Percentiles rank a stretch among this genome's conserved stretches.
Conservation (phyloP, 768 basidiomycete genomes). For the Wakefieldia striispora region DNA sequence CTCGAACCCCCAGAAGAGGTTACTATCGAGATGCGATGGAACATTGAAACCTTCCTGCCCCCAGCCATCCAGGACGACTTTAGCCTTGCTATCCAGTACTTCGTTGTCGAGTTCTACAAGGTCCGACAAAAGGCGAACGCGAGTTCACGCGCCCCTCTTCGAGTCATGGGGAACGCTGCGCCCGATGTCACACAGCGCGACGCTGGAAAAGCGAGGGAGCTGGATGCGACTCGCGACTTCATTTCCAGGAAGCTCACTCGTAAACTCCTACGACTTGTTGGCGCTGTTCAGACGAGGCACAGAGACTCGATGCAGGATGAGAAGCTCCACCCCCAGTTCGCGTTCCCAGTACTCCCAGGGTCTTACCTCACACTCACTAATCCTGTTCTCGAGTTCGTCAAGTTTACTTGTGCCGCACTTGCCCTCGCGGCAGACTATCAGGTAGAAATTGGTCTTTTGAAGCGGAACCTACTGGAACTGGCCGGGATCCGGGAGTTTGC, state of each 20-base stretch:
- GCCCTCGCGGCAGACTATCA: slow-evolving; percentile 75
- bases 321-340: slow-evolving; percentile 53
- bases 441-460: slow-evolving; percentile 85
- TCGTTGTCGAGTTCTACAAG: slow-evolving; percentile 82
- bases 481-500: slow-evolving; percentile 87
- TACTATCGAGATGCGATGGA: slow-evolving; percentile 85
- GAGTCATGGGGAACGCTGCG: slow-evolving; percentile 62
- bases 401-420: slow-evolving; percentile 81
- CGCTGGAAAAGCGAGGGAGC: slow-evolving; percentile 64
- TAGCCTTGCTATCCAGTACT: slow-evolving; percentile 66
- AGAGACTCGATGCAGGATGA: slow-evolving; percentile 58
- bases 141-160: slow-evolving; percentile 64
- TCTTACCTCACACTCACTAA: slow-evolving; percentile 76
- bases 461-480: slow-evolving; percentile 86
- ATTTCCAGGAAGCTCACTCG: slow-evolving; percentile 80
- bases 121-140: slow-evolving; percentile 64
- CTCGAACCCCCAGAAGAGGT: slow-evolving; percentile 67
- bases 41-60: slow-evolving; percentile 87
- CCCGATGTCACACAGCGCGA: slow-evolving; percentile 68
- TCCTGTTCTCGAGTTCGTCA: slow-evolving; percentile 85
- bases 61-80: slow-evolving; percentile 79
- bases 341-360: slow-evolving; percentile 87
- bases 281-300: slow-evolving; percentile 57
- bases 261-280: slow-evolving; percentile 69
- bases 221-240: slow-evolving; percentile 68